Conservation (phyloP, 768 basidiomycete species). For the Phlebiopsis gigantea region DNA sequence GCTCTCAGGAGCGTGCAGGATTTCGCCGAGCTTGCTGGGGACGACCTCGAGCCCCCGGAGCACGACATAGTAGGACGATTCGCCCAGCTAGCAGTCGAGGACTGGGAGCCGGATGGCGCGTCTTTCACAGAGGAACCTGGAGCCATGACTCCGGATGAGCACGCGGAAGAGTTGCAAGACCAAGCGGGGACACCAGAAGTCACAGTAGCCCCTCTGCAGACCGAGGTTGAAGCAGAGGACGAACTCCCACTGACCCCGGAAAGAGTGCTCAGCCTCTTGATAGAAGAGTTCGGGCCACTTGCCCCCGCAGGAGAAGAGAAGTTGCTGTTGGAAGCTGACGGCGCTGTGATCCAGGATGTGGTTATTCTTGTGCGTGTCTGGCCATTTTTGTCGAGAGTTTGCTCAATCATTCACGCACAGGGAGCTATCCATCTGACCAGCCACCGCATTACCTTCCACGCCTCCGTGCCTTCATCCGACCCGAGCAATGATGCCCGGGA, state of each 20-base stretch:
- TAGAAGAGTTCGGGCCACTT: constrained; percentile 53
- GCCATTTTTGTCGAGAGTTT: constrained; percentile 15
- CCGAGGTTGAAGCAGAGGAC: constrained; percentile 19
- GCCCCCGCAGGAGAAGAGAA: constrained; percentile 41
- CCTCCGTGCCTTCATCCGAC: constrained; percentile 46
- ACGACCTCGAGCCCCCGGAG: constrained; percentile 33
- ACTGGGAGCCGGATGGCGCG: constrained; percentile 25
- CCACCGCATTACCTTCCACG: constrained; percentile 62
- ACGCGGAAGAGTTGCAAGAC: neutral
- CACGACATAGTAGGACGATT: constrained; percentile 29
- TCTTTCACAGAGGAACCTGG: constrained; percentile 21
- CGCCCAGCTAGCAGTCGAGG: constrained; percentile 34
- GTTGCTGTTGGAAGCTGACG: constrained; percentile 50
- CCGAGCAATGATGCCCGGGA: constrained; percentile 27
- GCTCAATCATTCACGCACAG: constrained; percentile 21
- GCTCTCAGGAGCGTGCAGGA: constrained; percentile 19
- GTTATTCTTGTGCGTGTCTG: constrained; percentile 37
- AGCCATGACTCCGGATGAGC: constrained; percentile 9
- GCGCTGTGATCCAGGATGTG: constrained; percentile 43
- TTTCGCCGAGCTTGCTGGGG: constrained; percentile 39
- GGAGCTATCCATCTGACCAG: constrained; percentile 63
- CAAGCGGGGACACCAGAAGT: neutral
- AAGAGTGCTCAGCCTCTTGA: constrained; percentile 45
- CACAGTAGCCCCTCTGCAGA: neutral
- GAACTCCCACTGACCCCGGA: constrained; percentile 29